Evolutionary conservation across 148 eudicot species (phyloP).

Genomic region (Rhododendron ferrugineum): DNA sequence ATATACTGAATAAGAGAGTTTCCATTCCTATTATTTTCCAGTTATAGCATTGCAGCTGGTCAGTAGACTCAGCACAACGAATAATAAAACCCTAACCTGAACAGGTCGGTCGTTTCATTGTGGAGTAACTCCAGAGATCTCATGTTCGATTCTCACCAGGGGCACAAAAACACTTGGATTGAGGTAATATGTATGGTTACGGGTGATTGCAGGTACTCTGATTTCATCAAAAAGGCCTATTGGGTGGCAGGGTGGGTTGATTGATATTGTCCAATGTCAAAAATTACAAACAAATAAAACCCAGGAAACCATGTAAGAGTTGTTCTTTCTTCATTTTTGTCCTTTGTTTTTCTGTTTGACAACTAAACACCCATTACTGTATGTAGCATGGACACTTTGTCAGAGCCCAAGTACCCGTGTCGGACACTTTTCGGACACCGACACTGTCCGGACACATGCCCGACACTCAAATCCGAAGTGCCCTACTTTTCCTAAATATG

Average conservation of each 20-base stretch:
- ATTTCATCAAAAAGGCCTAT: neutral
- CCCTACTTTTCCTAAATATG: neutral
- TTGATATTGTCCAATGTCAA: neutral
- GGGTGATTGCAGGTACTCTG: neutral
- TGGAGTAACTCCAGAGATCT: neutral
- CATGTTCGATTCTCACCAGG: neutral
- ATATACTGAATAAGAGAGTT: neutral
- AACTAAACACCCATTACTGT: neutral
- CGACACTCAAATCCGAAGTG: neutral
- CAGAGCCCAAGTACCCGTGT: neutral
- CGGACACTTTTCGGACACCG: too few relatives aligned
- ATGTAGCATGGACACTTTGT: neutral
- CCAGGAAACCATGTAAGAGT: neutral
- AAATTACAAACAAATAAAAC: neutral
- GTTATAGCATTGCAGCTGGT: neutral
- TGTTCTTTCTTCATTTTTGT: neutral
- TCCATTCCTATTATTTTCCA: neutral
- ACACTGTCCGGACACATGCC: neutral
- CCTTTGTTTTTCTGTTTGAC: neutral
- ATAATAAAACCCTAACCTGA: neutral
- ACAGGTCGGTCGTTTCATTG: neutral
- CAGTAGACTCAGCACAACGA: neutral
- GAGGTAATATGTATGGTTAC: neutral
- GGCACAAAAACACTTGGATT: neutral
- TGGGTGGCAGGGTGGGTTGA: neutral